A percentile compares a stretch with the other conserved stretches of the same genome.
Evolutionary conservation across 441 rosid genomes (phyloP).

Genomic region (Gossypium davidsonii): DNA sequence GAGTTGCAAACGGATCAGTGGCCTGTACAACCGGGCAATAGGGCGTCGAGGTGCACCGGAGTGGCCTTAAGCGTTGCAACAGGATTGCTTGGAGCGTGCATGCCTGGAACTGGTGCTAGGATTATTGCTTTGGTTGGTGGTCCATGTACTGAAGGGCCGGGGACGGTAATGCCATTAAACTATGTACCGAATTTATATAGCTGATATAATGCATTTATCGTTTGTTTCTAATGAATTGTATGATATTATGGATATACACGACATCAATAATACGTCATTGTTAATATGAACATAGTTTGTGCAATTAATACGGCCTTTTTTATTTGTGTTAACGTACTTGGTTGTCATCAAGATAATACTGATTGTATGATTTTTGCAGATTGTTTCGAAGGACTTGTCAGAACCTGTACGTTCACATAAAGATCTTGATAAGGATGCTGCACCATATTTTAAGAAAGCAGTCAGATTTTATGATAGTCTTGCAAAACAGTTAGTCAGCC

Average conservation of each 20-base stretch:
- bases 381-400: conserved; percentile 88
- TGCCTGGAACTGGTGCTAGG: conserved; percentile 92
- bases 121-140: conserved; percentile 93
- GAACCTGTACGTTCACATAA: conserved; percentile 99
- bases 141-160: conserved; percentile 98
- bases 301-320: background rate
- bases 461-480: conserved; percentile 82
- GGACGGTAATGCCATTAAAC: conserved; percentile 56
- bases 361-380: conserved; percentile 42
- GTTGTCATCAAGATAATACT: background rate
- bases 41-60: conserved; percentile 83
- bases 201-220: background rate
- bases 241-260: background rate
- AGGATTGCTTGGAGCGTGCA: conserved; percentile 86
- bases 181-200: background rate
- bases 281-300: background rate
- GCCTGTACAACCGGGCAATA: conserved; percentile 72
- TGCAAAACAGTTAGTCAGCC: conserved; percentile 94
- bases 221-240: background rate
- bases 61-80: conserved; percentile 92
- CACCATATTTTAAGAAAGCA: conserved; percentile 90
- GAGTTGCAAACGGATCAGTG: conserved; percentile 96
- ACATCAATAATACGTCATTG: background rate
- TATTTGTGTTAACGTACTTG: background rate
- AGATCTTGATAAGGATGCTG: conserved; percentile 99